Evolutionary conservation across 495 filamentous ascomycete species (phyloP).

Genomic region (Hypoxylon trugodes): DNA sequence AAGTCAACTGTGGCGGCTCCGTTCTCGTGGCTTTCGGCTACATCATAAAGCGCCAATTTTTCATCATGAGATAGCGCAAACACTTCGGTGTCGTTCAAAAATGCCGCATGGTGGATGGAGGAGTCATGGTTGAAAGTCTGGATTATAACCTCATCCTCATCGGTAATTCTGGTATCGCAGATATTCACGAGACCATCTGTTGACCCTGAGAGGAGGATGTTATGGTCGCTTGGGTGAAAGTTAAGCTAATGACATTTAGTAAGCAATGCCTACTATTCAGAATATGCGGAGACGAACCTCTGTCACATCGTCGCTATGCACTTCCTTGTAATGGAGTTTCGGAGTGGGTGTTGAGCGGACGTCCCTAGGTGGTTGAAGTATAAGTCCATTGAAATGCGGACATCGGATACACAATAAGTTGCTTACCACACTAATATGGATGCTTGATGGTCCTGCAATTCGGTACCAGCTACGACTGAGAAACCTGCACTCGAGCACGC

Average conservation of each 20-base stretch:
- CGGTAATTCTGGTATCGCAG: constrained; percentile 75
- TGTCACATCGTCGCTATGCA: constrained; percentile 92
- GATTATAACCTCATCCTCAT: constrained; percentile 86
- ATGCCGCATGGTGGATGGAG: constrained; percentile 86
- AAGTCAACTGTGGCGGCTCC: constrained; percentile 67
- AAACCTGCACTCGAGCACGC: constrained; percentile 66
- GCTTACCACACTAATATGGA: constrained; percentile 77
- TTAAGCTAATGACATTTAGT: constrained; percentile 60
- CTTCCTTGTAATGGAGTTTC: constrained; percentile 75
- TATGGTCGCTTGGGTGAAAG: constrained; percentile 71
- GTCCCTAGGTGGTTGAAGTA: constrained; percentile 63
- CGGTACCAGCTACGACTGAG: constrained; percentile 78
- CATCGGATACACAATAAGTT: constrained; percentile 3
- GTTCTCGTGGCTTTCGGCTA: constrained; percentile 64
- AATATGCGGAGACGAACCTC: constrained; percentile 58
- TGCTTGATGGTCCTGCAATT: constrained; percentile 76
- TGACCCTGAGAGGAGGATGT: constrained; percentile 80
- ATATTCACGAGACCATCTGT: constrained; percentile 93
- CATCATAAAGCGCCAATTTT: constrained; percentile 76
- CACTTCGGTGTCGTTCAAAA: constrained; percentile 72
- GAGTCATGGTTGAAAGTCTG: constrained; percentile 87
- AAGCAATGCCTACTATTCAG: not conserved
- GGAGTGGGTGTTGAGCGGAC: constrained; percentile 64
- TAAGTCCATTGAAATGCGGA: not conserved
- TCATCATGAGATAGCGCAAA: constrained; percentile 85